Percentiles rank a stretch among this genome's conserved stretches.
These are phyloP conservation scores for Aspergillus pseudoviridinutans DNA, from an alignment of 2,329 filamentous ascomycete species.

Conservation along the genomic window DNA sequence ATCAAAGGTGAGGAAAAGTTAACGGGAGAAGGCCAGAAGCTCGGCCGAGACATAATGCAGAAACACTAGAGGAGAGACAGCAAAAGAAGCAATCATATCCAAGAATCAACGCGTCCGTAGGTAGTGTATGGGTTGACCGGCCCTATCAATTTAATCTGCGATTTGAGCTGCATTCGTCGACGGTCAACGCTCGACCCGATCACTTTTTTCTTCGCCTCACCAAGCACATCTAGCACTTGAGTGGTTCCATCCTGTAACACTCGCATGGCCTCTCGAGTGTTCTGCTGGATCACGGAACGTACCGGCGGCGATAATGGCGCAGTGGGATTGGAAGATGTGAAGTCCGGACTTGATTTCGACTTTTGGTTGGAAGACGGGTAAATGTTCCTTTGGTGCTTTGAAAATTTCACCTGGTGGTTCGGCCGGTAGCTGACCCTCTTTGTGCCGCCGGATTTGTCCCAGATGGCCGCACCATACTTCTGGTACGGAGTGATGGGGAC, in stretches of 20 bases:
- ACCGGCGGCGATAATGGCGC: conserved; percentile 16
- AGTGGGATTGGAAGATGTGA: conserved; percentile 8
- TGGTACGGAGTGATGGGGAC: conserved; percentile 36
- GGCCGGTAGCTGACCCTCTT: conserved; percentile 21
- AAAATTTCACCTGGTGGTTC: conserved; percentile 17
- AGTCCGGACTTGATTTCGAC: background rate
- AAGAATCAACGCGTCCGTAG: conserved; percentile 22
- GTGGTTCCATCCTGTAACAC: conserved; percentile 24
- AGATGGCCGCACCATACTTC: conserved; percentile 33
- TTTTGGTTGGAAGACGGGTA: conserved; percentile 3
- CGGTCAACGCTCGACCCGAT: conserved; percentile 32
- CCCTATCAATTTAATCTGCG: conserved; percentile 39
- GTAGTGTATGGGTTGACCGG: conserved; percentile 30
- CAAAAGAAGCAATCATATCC: conserved; percentile 21
- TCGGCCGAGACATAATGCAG: background rate
- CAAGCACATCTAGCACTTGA: conserved; percentile 26
- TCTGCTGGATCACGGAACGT: conserved; percentile 20
- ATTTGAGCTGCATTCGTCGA: conserved; percentile 35
- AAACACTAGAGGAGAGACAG: background rate
- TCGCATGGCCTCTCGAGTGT: conserved; percentile 22
- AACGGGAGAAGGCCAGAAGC: background rate
- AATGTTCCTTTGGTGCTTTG: conserved; percentile 11
- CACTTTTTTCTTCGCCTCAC: conserved; percentile 33
- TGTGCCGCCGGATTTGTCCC: conserved; percentile 26
- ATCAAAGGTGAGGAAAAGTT: background rate